phyloP scores from a whole-genome alignment of 352 stramenopile genomes.

The Globisporangium barbulae region DNA sequence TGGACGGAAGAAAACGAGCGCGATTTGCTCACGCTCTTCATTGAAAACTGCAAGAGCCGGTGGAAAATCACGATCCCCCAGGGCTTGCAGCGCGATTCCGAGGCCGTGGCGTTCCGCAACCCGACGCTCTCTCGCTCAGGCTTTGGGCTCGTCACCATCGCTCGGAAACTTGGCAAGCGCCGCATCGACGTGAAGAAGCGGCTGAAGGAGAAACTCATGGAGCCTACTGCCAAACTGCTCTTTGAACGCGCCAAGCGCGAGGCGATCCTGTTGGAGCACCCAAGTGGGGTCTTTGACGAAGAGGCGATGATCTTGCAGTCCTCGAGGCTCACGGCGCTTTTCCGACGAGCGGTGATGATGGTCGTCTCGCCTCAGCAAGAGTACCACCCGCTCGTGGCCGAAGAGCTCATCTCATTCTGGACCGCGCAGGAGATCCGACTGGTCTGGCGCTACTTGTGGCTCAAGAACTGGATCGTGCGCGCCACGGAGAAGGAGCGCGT shows the following conservation, averaged over 20 bases:
- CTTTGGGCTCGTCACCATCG: constrained; percentile 61
- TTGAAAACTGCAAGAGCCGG: constrained; percentile 58
- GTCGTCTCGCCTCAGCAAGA: constrained; percentile 64
- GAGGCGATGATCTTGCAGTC: constrained; percentile 56
- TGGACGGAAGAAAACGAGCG: constrained; percentile 62
- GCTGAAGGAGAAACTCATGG: constrained; percentile 61
- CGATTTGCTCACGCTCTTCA: constrained; percentile 59
- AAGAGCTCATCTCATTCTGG: constrained; percentile 85
- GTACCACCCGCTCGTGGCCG: constrained; percentile 75
- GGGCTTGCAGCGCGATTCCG: constrained; percentile 50
- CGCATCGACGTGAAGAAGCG: constrained; percentile 81
- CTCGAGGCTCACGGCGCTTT: constrained; percentile 62
- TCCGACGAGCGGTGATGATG: constrained; percentile 80
- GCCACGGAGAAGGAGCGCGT: constrained; percentile 67
- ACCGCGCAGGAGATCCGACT: constrained; percentile 63
- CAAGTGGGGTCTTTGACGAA: constrained; percentile 58
- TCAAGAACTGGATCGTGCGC: constrained; percentile 84
- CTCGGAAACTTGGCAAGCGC: constrained; percentile 57
- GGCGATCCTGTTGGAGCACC: constrained; percentile 36
- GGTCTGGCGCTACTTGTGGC: constrained; percentile 82
- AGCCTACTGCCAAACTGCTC: constrained; percentile 50
- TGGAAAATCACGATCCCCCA: constrained; percentile 64
- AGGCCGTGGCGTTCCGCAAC: constrained; percentile 61
- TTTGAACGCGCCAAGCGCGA: constrained; percentile 63
- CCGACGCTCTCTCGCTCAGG: constrained; percentile 53